Evolutionary conservation across 345 rosid species (phyloP).

Genomic region (Eucalyptus pauciflora): DNA sequence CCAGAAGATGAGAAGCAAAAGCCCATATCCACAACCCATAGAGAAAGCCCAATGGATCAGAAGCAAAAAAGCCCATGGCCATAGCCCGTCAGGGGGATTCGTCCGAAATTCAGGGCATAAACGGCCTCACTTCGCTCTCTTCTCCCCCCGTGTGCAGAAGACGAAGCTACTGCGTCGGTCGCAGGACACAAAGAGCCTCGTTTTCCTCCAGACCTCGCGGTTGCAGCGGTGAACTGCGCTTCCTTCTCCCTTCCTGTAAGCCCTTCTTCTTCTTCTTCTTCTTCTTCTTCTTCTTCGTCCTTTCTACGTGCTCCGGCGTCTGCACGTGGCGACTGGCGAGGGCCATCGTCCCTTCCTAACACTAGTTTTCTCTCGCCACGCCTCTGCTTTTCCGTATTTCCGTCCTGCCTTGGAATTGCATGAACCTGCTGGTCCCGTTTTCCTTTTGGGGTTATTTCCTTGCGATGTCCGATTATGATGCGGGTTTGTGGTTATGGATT

Average conservation of each 20-base stretch:
- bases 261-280: background rate
- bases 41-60: background rate
- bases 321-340: background rate
- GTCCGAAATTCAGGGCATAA: background rate
- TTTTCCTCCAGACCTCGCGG: background rate
- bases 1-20: background rate
- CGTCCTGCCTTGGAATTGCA: background rate
- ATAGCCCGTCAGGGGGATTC: background rate
- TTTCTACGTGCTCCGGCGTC: background rate
- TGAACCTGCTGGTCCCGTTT: background rate
- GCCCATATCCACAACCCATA: accelerated
- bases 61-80: background rate
- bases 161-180: background rate
- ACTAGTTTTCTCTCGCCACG: background rate
- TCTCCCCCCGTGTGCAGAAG: background rate
- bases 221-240: background rate
- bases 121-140: background rate
- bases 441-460: background rate
- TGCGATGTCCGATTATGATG: background rate
- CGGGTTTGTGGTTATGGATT: background rate
- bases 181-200: background rate
- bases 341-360: background rate
- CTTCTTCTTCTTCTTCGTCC: background rate
- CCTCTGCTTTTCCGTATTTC: background rate
- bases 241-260: background rate